These are phyloP conservation scores for Colletotrichum karsti DNA, from an alignment of 2,329 filamentous ascomycete genomes.

Conservation along the genomic window DNA sequence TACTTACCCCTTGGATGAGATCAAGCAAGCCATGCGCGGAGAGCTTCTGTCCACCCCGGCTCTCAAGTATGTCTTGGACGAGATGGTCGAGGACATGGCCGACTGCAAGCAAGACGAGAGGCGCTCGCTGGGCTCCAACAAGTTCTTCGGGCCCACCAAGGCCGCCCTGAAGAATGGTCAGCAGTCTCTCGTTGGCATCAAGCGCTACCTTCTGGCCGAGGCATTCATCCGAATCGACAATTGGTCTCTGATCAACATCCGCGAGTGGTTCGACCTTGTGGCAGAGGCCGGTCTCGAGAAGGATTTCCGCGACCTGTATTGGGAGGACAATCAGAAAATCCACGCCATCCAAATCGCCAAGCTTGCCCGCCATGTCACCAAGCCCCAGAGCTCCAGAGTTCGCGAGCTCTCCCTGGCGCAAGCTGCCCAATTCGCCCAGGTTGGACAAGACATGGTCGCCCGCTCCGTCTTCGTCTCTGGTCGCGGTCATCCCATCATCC, in stretches of 20 bases:
- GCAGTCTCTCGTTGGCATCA: neutral
- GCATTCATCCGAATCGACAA: constrained; percentile 14
- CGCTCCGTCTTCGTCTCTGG: constrained; percentile 11
- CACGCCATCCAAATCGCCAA: neutral
- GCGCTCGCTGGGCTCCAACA: neutral
- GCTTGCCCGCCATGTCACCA: neutral
- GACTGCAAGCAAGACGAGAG: neutral
- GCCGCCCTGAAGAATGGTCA: constrained; percentile 3
- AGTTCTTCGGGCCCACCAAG: neutral
- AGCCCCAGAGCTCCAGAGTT: neutral
- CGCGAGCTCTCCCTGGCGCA: neutral
- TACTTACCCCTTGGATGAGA: neutral
- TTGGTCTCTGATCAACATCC: neutral
- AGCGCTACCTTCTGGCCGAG: constrained; percentile 11
- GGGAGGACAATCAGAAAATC: constrained; percentile 7
- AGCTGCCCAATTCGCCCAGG: neutral
- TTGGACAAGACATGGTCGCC: constrained; percentile 6
- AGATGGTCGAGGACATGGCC: neutral
- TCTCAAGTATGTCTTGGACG: neutral
- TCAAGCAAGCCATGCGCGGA: neutral
- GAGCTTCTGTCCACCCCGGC: constrained; percentile 9
- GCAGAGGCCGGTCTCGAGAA: neutral
- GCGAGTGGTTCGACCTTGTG: constrained; percentile 16
- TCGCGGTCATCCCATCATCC: constrained; percentile 9
- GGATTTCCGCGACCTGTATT: constrained; percentile 10